These are phyloP conservation scores for Leccinum arenicola DNA, from an alignment of 768 basidiomycete species.

Conservation along the genomic window DNA sequence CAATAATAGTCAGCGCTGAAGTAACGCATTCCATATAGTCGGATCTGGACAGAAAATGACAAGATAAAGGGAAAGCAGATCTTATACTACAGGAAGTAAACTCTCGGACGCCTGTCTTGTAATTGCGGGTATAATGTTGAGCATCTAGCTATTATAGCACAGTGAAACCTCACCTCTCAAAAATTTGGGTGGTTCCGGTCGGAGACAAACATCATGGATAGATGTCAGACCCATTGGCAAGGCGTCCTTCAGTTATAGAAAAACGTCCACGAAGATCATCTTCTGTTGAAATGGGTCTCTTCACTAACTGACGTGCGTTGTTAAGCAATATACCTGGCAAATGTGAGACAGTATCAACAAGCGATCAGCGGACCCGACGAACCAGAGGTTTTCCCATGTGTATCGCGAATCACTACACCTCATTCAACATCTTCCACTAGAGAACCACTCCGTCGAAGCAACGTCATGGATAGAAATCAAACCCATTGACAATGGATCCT, in stretches of 20 bases:
- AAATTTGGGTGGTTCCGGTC: no score
- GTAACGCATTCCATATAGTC: conserved; percentile 75
- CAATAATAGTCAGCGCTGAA: conserved; percentile 70
- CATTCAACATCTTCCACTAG: conserved; percentile 74
- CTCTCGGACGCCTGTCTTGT: conserved; percentile 59
- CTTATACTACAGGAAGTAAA: conserved; percentile 52
- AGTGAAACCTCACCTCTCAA: no score
- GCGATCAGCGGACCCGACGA: conserved; percentile 12
- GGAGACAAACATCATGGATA: no score
- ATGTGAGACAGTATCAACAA: conserved; percentile 4
- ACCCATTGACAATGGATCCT: no score
- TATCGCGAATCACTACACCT: conserved; percentile 73
- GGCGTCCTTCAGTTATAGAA: conserved; percentile 37
- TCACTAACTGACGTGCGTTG: conserved; percentile 78
- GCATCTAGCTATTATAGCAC: no score
- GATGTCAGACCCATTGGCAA: no score
- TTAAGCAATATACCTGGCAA: conserved; percentile 70
- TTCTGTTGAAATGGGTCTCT: conserved; percentile 61
- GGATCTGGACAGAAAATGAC: conserved; percentile 46
- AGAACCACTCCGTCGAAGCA: conserved; percentile 44
- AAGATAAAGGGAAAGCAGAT: conserved; percentile 6
- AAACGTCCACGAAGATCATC: conserved; percentile 60
- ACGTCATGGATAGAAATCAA: no score
- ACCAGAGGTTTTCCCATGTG: conserved; percentile 69
- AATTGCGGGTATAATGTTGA: conserved; percentile 29